phyloP scores from a whole-genome alignment of 1,284 basidiomycete species.

The Malassezia nana region DNA sequence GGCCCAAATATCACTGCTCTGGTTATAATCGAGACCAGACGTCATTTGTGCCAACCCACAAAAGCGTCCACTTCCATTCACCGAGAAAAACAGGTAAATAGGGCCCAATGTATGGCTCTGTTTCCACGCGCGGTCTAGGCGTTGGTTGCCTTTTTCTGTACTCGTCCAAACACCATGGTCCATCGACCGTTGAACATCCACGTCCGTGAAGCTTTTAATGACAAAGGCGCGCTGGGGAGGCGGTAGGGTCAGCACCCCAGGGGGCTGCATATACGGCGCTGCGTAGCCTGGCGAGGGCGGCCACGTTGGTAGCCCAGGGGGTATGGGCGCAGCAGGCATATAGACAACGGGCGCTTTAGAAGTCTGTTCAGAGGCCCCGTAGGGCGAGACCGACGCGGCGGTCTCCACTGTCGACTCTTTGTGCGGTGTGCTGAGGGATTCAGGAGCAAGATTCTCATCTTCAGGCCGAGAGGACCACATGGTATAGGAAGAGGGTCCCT shows the following conservation, averaged over 20 bases:
- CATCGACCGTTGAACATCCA: conserved; percentile 43
- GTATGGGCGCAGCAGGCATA: background rate
- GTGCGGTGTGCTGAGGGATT: too few relatives aligned
- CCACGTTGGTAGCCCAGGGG: background rate
- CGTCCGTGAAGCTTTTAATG: conserved; percentile 47
- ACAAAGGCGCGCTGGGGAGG: conserved; percentile 38
- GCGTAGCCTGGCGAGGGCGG: background rate
- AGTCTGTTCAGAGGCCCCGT: too few relatives aligned
- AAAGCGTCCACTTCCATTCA: conserved; percentile 46
- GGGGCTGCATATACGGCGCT: background rate
- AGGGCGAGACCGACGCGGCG: too few relatives aligned
- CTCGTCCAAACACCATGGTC: conserved; percentile 46
- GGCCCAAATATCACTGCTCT: conserved; percentile 40
- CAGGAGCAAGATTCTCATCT: too few relatives aligned
- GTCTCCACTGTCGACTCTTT: too few relatives aligned
- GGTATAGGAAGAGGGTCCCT: background rate
- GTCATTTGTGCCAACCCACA: conserved; percentile 47
- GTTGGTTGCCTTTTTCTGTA: conserved; percentile 46
- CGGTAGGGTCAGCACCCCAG: background rate
- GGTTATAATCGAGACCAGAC: conserved; percentile 40
- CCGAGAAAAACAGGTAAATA: conserved; percentile 46
- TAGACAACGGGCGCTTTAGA: too few relatives aligned
- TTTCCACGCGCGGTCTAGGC: conserved; percentile 38
- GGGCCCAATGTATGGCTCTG: conserved; percentile 23
- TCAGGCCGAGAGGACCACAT: too few relatives aligned